Percentiles rank a stretch among this genome's conserved stretches.
Evolutionary conservation across 2,329 filamentous ascomycete species (phyloP).

Genomic region (Thielaviopsis euricoi): DNA sequence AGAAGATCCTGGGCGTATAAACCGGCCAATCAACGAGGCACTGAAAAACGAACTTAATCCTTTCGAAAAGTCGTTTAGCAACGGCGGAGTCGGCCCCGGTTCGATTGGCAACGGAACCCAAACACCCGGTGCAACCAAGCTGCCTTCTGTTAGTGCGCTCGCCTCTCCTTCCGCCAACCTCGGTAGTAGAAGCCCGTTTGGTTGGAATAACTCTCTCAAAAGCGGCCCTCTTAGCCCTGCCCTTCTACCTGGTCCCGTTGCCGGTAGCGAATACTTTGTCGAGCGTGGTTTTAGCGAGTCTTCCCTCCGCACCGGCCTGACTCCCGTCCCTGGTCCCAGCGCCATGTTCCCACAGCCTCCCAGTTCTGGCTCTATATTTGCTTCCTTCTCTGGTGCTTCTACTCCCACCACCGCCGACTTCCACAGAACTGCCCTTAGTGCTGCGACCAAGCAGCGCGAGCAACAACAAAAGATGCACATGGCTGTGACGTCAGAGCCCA

Average conservation of each 20-base stretch:
- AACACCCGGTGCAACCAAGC: slow-evolving; percentile 60
- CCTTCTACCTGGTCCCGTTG: slow-evolving; percentile 86
- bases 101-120: slow-evolving; percentile 20
- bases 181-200: slow-evolving; percentile 8
- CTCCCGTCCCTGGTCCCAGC: slow-evolving; percentile 71
- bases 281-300: slow-evolving; percentile 94
- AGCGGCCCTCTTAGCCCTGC: slow-evolving; percentile 90
- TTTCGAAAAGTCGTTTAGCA: slow-evolving; percentile 85
- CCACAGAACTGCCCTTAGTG: slow-evolving; percentile 77
- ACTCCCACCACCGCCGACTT: slow-evolving; percentile 90
- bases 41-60: slow-evolving; percentile 81
- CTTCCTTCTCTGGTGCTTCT: slow-evolving; percentile 60
- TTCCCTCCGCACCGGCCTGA: slow-evolving; percentile 75
- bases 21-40: slow-evolving; percentile 14
- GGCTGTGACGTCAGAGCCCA: slow-evolving; percentile 8
- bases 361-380: slow-evolving; percentile 58
- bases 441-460: slow-evolving; percentile 44
- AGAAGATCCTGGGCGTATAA: background rate
- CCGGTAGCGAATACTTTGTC: slow-evolving; percentile 76
- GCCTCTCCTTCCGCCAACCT: slow-evolving; percentile 62
- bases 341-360: slow-evolving; percentile 95
- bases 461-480: slow-evolving; percentile 23
- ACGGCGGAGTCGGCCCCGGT: slow-evolving; percentile 34
- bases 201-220: slow-evolving; percentile 51
- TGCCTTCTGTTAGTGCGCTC: slow-evolving; percentile 78